A percentile compares a stretch with the other conserved stretches of the same genome.
phyloP scores from a whole-genome alignment of 2,329 filamentous ascomycete species.

The Hypomyces rosellus region DNA sequence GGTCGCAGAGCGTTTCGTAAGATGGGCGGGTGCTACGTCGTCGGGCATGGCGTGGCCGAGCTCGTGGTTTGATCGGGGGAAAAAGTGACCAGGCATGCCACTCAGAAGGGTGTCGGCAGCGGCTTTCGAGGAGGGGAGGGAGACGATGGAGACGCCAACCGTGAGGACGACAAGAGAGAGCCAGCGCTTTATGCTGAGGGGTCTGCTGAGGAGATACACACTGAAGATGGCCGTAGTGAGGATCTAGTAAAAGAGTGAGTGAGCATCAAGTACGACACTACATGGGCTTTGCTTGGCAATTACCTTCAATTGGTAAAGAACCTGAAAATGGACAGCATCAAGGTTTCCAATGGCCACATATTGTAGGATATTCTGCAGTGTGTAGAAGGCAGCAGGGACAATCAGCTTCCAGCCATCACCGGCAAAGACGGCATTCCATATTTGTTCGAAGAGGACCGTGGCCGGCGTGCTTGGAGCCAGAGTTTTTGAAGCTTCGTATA shows the following conservation, averaged over 20 bases:
- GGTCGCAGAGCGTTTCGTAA: constrained; percentile 68
- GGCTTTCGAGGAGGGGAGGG: constrained; percentile 59
- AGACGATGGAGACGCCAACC: constrained; percentile 76
- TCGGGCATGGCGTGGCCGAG: constrained; percentile 48
- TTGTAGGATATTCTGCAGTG: constrained; percentile 86
- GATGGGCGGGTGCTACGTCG: constrained; percentile 18
- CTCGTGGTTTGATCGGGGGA: constrained; percentile 74
- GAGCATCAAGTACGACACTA: neutral
- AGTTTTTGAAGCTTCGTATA: constrained; percentile 78
- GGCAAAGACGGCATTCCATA: constrained; percentile 75
- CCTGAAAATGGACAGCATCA: constrained; percentile 87
- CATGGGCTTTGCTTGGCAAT: constrained; percentile 6
- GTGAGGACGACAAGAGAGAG: constrained; percentile 71
- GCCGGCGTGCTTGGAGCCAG: constrained; percentile 73
- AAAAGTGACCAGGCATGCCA: constrained; percentile 60
- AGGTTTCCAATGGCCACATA: constrained; percentile 88
- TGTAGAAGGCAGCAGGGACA: constrained; percentile 82
- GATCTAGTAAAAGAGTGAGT: constrained; percentile 44
- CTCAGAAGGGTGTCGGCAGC: constrained; percentile 49
- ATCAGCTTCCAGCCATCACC: constrained; percentile 93
- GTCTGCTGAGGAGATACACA: constrained; percentile 66
- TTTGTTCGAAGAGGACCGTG: constrained; percentile 71
- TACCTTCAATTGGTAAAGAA: constrained; percentile 85
- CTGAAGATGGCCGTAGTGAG: constrained; percentile 85
- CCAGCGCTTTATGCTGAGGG: constrained; percentile 71